Evolutionary conservation across 108 stramenopile genomes (phyloP), one percentile per base, ranked within the genome.

Genomic region (Nannochloropsis gaditana): DNA sequence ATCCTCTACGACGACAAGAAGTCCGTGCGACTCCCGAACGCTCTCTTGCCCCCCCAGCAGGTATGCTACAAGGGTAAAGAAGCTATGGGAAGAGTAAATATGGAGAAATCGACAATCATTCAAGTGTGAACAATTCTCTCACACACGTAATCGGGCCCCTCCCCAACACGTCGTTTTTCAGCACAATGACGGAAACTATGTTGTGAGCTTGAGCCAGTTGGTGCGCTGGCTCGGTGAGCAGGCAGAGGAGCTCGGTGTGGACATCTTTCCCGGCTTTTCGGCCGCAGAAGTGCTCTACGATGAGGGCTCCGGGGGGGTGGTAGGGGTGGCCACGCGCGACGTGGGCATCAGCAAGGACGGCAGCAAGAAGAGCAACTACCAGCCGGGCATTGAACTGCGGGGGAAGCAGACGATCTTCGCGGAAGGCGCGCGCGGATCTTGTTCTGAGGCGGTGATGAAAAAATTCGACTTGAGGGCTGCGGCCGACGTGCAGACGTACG

Each of bases 131-230:
- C 15, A 81, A 81, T 31, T 19, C 43, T 83, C 44, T 44, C 11
- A 45, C 2, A 17, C 0, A 45, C 43, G 2, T n/a, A 9, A 6
- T 42, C 42, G n/a, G 91, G 19, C 87, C 86, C 10, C 85, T 93
- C 73, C 92, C 21, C 83, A 43, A 41, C 59, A 31, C 45, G 41
- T 83, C 84, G 80, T 84, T 95, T 9, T 86, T 21, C 93, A 96
- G 91, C 92, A 97, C 93, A 99, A 99, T 88, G 86, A 97, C 86
- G 98, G 98, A 11, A 99, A 99, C 92, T 99, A 96, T 88, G 93
- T 99, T 44, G 93, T 99, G 45, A 92, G 91, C 85, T 90, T 99
- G 44, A 89, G 92, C 42, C 96, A 98, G 89, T 86, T 99, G 43
- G 92, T 91, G 84, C 93, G 97, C 21, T 99, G 96, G 95, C 89